These are phyloP conservation scores for Eucalyptus urophylla DNA, from an alignment of 345 rosid species.

Conservation along the genomic window DNA sequence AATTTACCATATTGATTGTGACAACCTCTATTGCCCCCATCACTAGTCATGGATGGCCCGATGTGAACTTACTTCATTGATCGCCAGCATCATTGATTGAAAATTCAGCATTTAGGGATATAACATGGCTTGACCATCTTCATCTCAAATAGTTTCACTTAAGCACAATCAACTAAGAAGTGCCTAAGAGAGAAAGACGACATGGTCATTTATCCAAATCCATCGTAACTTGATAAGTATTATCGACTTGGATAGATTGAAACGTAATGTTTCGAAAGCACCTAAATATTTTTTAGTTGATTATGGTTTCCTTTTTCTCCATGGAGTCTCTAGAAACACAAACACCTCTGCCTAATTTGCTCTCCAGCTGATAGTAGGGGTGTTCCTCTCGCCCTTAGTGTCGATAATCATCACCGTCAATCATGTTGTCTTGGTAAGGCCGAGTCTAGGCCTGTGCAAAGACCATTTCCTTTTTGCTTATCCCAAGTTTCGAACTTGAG, in stretches of 20 bases:
- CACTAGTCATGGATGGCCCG: neutral
- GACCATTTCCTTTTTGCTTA: neutral
- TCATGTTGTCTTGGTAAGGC: neutral
- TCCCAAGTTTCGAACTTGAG: neutral
- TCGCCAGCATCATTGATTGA: neutral
- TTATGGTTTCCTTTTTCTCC: neutral
- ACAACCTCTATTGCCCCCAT: neutral
- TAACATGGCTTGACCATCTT: neutral
- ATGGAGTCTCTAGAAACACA: neutral
- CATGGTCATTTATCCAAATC: neutral
- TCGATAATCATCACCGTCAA: neutral
- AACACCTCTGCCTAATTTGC: neutral
- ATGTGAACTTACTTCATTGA: neutral
- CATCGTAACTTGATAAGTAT: fast-evolving
- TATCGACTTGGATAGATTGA: neutral
- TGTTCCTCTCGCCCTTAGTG: neutral
- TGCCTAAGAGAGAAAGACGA: neutral
- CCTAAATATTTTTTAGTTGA: neutral
- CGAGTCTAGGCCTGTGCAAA: neutral
- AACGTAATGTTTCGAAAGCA: neutral
- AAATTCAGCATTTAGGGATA: neutral
- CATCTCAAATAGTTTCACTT: neutral
- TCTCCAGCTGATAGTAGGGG: neutral
- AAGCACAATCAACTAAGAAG: neutral
- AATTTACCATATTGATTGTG: neutral